These are phyloP conservation scores for Thelephora ganbajun DNA, from an alignment of 768 basidiomycete species.

Conservation along the genomic window DNA sequence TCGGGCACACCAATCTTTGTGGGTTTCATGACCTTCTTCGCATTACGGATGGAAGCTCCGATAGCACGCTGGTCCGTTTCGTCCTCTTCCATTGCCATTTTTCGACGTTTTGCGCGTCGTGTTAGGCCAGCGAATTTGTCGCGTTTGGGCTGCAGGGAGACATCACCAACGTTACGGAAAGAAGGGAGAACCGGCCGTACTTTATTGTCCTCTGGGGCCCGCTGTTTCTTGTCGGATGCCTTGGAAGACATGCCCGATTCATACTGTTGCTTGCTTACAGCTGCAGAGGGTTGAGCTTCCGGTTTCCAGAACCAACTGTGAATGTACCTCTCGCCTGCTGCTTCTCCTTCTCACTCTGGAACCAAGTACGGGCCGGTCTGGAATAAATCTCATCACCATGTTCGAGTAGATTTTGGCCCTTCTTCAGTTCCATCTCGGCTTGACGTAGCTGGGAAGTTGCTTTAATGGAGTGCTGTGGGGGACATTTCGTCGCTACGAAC, in stretches of 20 bases:
- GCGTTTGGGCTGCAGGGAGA: conserved; percentile 43
- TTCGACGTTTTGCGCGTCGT: conserved; percentile 78
- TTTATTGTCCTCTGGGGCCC: conserved; percentile 17
- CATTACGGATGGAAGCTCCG: conserved; percentile 70
- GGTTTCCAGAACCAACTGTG: background rate
- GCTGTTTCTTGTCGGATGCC: conserved; percentile 27
- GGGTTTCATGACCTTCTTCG: conserved; percentile 67
- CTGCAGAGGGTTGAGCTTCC: conserved; percentile 24
- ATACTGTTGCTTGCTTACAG: conserved; percentile 63
- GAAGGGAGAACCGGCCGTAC: conserved; percentile 8
- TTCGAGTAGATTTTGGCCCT: conserved; percentile 91
- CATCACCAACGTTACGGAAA: conserved; percentile 1
- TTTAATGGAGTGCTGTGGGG: conserved; percentile 9
- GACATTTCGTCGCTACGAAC: conserved; percentile 22
- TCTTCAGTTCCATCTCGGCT: conserved; percentile 93
- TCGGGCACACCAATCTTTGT: conserved; percentile 57
- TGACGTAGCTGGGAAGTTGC: conserved; percentile 61
- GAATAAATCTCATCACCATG: conserved; percentile 88
- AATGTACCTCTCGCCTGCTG: conserved; percentile 56
- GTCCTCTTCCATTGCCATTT: conserved; percentile 75
- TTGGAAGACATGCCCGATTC: conserved; percentile 30
- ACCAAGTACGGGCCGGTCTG: conserved; percentile 96
- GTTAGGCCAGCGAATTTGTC: conserved; percentile 75
- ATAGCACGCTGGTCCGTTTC: conserved; percentile 44
- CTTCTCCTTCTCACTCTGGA: conserved; percentile 83